Evolutionary conservation across 257 asterid genomes (phyloP).

Genomic region (Solanum arcanum): DNA sequence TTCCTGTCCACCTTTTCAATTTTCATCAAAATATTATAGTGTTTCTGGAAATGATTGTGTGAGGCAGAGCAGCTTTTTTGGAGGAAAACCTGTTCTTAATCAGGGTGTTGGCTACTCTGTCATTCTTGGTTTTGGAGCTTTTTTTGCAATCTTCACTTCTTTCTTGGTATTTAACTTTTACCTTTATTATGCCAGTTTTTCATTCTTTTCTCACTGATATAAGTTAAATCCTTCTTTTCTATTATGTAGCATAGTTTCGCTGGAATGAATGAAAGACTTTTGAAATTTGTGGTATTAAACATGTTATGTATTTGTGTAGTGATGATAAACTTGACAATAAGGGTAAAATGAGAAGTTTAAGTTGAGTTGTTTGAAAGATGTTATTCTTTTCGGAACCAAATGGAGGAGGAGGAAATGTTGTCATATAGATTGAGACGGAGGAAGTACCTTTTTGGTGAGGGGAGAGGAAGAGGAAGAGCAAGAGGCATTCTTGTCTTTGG

Average conservation of each 20-base stretch:
- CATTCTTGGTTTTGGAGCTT: slow-evolving; percentile 90
- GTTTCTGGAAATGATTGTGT: slow-evolving; percentile 34
- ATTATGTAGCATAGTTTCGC: not conserved
- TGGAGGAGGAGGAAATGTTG: not conserved
- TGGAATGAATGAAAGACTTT: not conserved
- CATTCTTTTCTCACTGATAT: not conserved
- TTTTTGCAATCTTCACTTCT: slow-evolving; percentile 75
- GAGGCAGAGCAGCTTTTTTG: slow-evolving; percentile 76
- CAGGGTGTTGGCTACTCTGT: slow-evolving; percentile 88
- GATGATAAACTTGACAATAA: not conserved
- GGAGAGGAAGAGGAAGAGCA: not conserved
- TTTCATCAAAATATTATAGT: slow-evolving; percentile 55
- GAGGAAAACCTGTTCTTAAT: slow-evolving; percentile 59
- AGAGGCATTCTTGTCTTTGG: not conserved
- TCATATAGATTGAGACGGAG: not conserved
- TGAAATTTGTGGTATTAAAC: not conserved
- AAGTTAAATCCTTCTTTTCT: not conserved
- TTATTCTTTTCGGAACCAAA: not conserved
- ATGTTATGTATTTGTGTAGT: not conserved
- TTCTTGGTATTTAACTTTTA: slow-evolving; percentile 41
- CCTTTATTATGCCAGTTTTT: not conserved
- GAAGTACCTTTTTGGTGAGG: not conserved
- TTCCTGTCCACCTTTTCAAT: slow-evolving; percentile 61
- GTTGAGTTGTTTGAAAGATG: not conserved
- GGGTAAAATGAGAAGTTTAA: not conserved